A percentile compares a stretch with the other conserved stretches of the same genome.
phyloP scores from a whole-genome alignment of 371 early-diverging fungal species.

The Mortierella sp. region DNA sequence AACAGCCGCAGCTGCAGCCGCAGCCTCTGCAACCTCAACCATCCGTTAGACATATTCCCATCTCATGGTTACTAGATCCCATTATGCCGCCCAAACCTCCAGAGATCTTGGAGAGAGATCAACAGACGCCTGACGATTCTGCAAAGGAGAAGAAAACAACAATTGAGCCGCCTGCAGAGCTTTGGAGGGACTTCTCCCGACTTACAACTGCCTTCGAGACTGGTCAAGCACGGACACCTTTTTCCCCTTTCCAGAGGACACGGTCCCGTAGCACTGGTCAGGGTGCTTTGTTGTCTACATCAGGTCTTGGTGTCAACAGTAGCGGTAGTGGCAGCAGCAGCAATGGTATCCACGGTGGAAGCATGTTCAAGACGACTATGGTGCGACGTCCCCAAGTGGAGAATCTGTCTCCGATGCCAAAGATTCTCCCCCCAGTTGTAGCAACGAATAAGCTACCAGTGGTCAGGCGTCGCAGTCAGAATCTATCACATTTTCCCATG shows the following conservation, averaged over 20 bases:
- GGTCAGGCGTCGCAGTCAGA: conserved; percentile 30
- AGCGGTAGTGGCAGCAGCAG: not conserved
- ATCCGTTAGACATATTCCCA: conserved; percentile 30
- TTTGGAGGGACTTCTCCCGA: conserved; percentile 50
- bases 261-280: conserved; percentile 28
- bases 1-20: conserved; percentile 5
- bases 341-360: conserved; percentile 5
- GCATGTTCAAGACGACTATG: conserved; percentile 28
- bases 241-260: conserved; percentile 38
- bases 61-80: conserved; percentile 50
- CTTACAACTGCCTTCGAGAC: conserved; percentile 47
- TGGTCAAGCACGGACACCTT: conserved; percentile 43
- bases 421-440: conserved; percentile 32
- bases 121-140: not conserved
- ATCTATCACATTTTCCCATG: conserved; percentile 36
- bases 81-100: conserved; percentile 44
- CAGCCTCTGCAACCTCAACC: conserved; percentile 11
- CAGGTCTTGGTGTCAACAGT: conserved; percentile 6
- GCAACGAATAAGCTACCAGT: conserved; percentile 23
- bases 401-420: conserved; percentile 39
- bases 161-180: conserved; percentile 39
- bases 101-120: conserved; percentile 5
- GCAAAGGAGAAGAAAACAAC: not conserved
- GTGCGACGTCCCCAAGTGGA: conserved; percentile 44
- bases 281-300: conserved; percentile 5